These are phyloP conservation scores for Neopestalotiopsis clavispora DNA, from an alignment of 2,329 filamentous ascomycete genomes.

Conservation along the genomic window DNA sequence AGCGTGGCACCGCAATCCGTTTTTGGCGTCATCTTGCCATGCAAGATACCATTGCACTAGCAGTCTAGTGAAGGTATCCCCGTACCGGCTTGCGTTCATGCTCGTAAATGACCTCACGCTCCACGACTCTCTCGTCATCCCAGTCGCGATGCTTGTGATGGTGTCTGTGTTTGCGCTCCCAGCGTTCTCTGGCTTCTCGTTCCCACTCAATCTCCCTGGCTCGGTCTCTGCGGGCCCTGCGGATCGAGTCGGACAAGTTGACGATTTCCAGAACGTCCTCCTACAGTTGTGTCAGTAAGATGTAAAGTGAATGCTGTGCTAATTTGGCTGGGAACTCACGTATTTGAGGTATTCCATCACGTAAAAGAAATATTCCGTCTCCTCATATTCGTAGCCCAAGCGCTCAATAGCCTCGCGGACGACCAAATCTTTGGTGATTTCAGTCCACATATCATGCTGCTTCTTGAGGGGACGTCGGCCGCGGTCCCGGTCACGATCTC, in stretches of 20 bases:
- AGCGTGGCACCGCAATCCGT: no score
- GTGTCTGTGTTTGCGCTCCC: slow-evolving; percentile 47
- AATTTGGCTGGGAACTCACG: slow-evolving; percentile 59
- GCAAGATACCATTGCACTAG: not conserved
- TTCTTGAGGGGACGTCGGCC: slow-evolving; percentile 40
- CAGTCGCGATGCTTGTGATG: slow-evolving; percentile 34
- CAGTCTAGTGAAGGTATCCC: slow-evolving; percentile 31
- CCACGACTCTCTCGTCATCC: slow-evolving; percentile 69
- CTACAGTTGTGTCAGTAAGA: slow-evolving; percentile 47
- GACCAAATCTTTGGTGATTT: slow-evolving; percentile 93
- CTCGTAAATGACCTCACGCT: slow-evolving; percentile 72
- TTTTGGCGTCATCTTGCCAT: not conserved
- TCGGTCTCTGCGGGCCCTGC: slow-evolving; percentile 61
- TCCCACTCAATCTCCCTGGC: slow-evolving; percentile 63
- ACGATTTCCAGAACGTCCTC: slow-evolving; percentile 88
- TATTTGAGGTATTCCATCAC: slow-evolving; percentile 89
- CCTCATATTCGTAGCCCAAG: slow-evolving; percentile 85
- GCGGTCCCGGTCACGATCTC: slow-evolving; percentile 40
- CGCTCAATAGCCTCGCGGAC: slow-evolving; percentile 84
- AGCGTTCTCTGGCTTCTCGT: slow-evolving; percentile 58
- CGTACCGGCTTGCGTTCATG: slow-evolving; percentile 49
- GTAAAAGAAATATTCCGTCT: slow-evolving; percentile 89
- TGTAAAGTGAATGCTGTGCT: slow-evolving; percentile 24
- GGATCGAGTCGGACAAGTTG: slow-evolving; percentile 81
- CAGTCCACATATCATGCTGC: slow-evolving; percentile 84